Evolutionary conservation across 495 filamentous ascomycete species (phyloP).

Genomic region (Penicillium silybi): DNA sequence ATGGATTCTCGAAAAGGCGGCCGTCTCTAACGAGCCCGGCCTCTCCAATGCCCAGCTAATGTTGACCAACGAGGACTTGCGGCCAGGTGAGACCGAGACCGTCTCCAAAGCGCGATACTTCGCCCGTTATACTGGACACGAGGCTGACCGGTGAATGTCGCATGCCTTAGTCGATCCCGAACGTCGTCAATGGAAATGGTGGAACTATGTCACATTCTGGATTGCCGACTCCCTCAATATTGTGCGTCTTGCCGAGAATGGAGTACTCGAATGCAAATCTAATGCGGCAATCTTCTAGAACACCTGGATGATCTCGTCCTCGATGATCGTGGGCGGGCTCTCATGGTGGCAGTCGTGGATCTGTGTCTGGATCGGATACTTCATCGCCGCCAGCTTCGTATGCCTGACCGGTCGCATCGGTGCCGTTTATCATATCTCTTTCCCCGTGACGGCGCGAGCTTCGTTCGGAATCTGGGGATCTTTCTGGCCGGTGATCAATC

Average conservation of each 20-base stretch:
- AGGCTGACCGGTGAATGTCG: slow-evolving; percentile 15
- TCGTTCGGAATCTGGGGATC: slow-evolving; percentile 86
- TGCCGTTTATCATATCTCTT: slow-evolving; percentile 85
- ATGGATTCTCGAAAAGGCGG: slow-evolving; percentile 50
- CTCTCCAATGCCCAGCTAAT: slow-evolving; percentile 82
- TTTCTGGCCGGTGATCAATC: slow-evolving; percentile 88
- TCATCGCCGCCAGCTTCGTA: slow-evolving; percentile 71
- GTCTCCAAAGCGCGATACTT: not conserved
- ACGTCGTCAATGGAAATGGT: slow-evolving; percentile 79
- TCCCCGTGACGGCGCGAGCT: slow-evolving; percentile 71
- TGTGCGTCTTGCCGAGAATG: slow-evolving; percentile 38
- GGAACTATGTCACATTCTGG: slow-evolving; percentile 92
- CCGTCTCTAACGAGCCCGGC: slow-evolving; percentile 71
- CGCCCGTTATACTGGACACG: not conserved
- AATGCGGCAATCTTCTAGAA: slow-evolving; percentile 47
- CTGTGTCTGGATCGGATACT: slow-evolving; percentile 81
- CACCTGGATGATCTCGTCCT: slow-evolving; percentile 95
- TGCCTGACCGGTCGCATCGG: slow-evolving; percentile 79
- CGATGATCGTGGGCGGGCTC: slow-evolving; percentile 71
- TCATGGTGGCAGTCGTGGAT: slow-evolving; percentile 98
- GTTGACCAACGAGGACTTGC: slow-evolving; percentile 86
- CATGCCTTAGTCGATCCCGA: slow-evolving; percentile 63
- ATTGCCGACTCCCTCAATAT: slow-evolving; percentile 95
- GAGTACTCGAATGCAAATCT: not conserved
- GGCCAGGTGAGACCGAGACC: slow-evolving; percentile 59